Evolutionary conservation across 306 rosid species (phyloP).

Genomic region (Trifolium dubium): DNA sequence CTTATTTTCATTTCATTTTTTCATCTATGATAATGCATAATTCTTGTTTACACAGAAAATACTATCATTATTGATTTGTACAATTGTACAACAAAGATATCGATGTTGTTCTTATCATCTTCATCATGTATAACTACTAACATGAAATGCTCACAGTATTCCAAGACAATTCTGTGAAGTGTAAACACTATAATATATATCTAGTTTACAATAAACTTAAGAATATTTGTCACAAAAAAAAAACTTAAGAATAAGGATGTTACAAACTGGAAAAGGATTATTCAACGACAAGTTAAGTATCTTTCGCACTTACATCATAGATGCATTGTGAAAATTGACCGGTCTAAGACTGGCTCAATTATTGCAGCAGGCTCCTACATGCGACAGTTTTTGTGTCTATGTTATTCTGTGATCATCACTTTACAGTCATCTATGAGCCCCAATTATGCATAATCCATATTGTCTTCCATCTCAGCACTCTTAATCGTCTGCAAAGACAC

Average conservation of each 20-base stretch:
- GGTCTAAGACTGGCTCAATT: neutral
- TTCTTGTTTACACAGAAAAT: slow-evolving; percentile 26
- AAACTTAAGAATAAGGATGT: slow-evolving; percentile 1
- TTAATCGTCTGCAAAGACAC: neutral
- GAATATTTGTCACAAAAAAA: too few relatives aligned
- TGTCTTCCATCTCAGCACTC: neutral
- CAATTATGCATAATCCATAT: neutral
- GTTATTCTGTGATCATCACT: neutral
- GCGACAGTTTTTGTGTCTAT: neutral
- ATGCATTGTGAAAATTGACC: slow-evolving; percentile 11
- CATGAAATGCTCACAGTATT: slow-evolving; percentile 3
- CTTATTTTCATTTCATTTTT: slow-evolving; percentile 33
- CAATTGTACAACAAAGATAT: slow-evolving; percentile 7
- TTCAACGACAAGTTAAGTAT: neutral
- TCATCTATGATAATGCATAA: slow-evolving; percentile 10
- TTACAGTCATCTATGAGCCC: neutral
- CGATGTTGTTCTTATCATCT: slow-evolving; percentile 26
- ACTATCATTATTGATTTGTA: slow-evolving; percentile 26
- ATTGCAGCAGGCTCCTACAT: neutral
- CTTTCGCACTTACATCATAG: neutral
- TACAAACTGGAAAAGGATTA: neutral
- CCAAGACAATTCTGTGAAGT: neutral
- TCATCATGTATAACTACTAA: neutral
- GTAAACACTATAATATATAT: neutral
- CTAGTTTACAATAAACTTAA: neutral